Conservation (phyloP, 2,329 filamentous ascomycete genomes). For the Colletotrichum simmondsii region DNA sequence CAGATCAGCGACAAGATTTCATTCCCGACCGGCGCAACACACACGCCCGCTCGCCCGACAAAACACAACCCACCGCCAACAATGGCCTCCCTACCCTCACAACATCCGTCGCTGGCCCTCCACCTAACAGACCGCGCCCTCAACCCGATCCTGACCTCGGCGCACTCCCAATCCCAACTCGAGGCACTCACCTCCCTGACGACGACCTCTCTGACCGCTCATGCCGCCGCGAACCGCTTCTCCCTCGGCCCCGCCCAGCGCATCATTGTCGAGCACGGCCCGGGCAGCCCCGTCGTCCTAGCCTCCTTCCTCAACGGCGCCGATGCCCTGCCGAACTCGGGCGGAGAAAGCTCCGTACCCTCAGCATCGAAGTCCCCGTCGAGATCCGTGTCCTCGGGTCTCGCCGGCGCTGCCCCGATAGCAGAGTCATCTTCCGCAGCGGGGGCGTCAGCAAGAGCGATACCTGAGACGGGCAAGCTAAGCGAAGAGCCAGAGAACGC, state of each 20-base stretch:
- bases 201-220: slow-evolving; percentile 62
- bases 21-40: background rate
- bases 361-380: slow-evolving; percentile 4
- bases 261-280: slow-evolving; percentile 67
- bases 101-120: slow-evolving; percentile 63
- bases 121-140: slow-evolving; percentile 68
- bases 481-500: slow-evolving; percentile 33
- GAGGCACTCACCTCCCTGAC: slow-evolving; percentile 64
- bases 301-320: slow-evolving; percentile 59
- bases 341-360: slow-evolving; percentile 14
- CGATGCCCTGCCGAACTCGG: slow-evolving; percentile 25
- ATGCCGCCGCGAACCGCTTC: slow-evolving; percentile 63
- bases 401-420: slow-evolving; percentile 10
- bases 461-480: slow-evolving; percentile 13
- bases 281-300: slow-evolving; percentile 53
- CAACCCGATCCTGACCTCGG: slow-evolving; percentile 67
- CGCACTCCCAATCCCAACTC: slow-evolving; percentile 54
- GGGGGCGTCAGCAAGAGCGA: slow-evolving; percentile 1
- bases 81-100: slow-evolving; percentile 57
- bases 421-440: background rate
- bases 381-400: slow-evolving; percentile 9
- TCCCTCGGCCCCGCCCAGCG: slow-evolving; percentile 65
- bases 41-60: background rate
- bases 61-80: slow-evolving; percentile 1
- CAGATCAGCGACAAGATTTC: background rate